Percentiles rank a stretch among this genome's conserved stretches.
Evolutionary conservation across 495 filamentous ascomycete genomes (phyloP).

Genomic region (Xanthoparmelia taractica): DNA sequence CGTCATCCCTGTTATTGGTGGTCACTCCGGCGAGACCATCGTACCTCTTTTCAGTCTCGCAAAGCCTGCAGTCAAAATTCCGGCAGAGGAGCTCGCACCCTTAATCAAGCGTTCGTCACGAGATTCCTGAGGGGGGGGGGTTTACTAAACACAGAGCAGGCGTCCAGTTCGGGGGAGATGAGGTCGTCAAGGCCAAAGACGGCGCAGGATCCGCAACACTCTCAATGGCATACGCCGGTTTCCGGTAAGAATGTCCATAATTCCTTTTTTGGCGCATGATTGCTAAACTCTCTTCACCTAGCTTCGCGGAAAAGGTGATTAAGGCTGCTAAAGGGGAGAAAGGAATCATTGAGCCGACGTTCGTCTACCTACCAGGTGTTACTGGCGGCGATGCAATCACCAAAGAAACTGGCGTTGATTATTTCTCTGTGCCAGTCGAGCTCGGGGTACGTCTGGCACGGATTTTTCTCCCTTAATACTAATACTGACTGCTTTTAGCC

Average conservation of each 20-base stretch:
- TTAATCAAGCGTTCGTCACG: slow-evolving; percentile 68
- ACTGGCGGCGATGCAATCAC: slow-evolving; percentile 75
- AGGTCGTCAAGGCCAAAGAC: slow-evolving; percentile 97
- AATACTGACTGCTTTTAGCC: slow-evolving; percentile 48
- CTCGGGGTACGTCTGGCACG: slow-evolving; percentile 67
- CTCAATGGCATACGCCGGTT: slow-evolving; percentile 96
- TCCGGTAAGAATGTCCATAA: slow-evolving; percentile 51
- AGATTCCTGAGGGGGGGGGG: neutral
- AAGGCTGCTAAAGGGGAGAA: slow-evolving; percentile 81
- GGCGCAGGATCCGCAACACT: slow-evolving; percentile 91
- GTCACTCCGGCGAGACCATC: slow-evolving; percentile 96
- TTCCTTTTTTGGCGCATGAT: neutral
- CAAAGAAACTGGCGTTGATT: slow-evolving; percentile 77
- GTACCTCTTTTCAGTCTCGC: slow-evolving; percentile 94
- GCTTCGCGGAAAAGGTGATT: slow-evolving; percentile 87
- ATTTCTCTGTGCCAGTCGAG: slow-evolving; percentile 91
- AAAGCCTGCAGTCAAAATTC: slow-evolving; percentile 69
- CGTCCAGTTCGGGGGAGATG: slow-evolving; percentile 96
- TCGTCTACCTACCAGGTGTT: slow-evolving; percentile 86
- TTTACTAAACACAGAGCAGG: slow-evolving; percentile 36
- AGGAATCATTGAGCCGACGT: slow-evolving; percentile 88
- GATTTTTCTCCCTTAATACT: neutral
- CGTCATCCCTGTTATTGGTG: slow-evolving; percentile 86
- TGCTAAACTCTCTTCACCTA: slow-evolving; percentile 34
- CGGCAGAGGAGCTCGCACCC: slow-evolving; percentile 74